phyloP scores from a whole-genome alignment of 2,329 filamentous ascomycete genomes.

The Gyromitra esculenta region DNA sequence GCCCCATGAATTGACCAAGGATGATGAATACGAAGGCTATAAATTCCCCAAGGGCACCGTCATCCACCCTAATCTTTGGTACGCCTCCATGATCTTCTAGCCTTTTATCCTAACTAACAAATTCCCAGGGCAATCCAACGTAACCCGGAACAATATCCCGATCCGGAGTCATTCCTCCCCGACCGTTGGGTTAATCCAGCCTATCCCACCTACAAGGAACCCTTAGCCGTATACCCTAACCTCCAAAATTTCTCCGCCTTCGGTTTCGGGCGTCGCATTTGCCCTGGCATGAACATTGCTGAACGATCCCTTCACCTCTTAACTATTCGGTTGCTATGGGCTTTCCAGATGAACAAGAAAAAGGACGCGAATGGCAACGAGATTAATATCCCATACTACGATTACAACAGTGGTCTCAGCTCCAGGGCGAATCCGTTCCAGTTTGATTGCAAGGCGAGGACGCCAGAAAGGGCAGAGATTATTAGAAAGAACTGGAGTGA shows the following conservation, averaged over 20 bases:
- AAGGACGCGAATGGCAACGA: constrained; percentile 48
- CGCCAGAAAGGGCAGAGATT: neutral
- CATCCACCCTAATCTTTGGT: constrained; percentile 66
- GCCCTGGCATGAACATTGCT: constrained; percentile 68
- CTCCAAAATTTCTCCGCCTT: constrained; percentile 67
- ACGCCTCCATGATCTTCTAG: constrained; percentile 57
- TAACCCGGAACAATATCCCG: constrained; percentile 69
- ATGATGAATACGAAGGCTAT: constrained; percentile 67
- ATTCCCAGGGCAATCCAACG: constrained; percentile 65
- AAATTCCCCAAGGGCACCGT: constrained; percentile 66
- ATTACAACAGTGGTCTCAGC: constrained; percentile 33
- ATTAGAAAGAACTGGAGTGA: constrained; percentile 33
- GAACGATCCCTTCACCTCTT: constrained; percentile 64
- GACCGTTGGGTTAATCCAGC: constrained; percentile 71
- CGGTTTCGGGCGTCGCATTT: constrained; percentile 69
- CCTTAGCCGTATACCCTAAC: constrained; percentile 63
- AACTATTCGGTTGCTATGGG: constrained; percentile 65
- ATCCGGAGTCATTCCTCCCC: constrained; percentile 71
- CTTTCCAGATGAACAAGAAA: constrained; percentile 60
- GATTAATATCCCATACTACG: constrained; percentile 44
- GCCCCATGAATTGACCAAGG: constrained; percentile 65
- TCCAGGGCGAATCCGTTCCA: constrained; percentile 32
- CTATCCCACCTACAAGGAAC: constrained; percentile 73
- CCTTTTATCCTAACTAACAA: neutral
- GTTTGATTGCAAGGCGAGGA: constrained; percentile 42